Conservation (phyloP, 805 yeast species). For the Ogataea populi-albae region DNA sequence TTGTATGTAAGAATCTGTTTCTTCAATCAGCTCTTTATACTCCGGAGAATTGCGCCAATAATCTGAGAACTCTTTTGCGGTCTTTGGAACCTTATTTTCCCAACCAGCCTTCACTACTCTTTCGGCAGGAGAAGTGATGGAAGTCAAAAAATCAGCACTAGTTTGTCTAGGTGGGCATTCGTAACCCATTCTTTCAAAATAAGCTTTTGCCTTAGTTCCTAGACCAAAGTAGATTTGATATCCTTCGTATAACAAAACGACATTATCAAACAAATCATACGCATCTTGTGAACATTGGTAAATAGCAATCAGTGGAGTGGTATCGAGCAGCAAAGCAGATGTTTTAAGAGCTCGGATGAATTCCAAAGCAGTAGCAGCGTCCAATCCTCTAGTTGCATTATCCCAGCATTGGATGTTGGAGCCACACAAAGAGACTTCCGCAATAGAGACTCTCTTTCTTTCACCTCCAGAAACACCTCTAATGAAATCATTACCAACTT, state of each 20-base stretch:
- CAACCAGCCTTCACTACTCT: constrained; percentile 31
- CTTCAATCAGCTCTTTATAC: constrained; percentile 27
- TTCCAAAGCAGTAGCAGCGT: constrained; percentile 67
- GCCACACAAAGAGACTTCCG: constrained; percentile 45
- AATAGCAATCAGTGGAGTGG: constrained; percentile 52
- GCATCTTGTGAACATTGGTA: constrained; percentile 45
- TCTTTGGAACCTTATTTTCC: constrained; percentile 36
- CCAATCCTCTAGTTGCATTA: constrained; percentile 70
- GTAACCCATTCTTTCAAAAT: constrained; percentile 43
- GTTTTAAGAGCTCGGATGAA: constrained; percentile 57
- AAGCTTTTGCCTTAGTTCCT: constrained; percentile 36
- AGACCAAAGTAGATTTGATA: constrained; percentile 42
- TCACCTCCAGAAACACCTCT: constrained; percentile 72
- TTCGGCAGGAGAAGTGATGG: constrained; percentile 31
- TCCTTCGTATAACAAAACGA: constrained; percentile 41
- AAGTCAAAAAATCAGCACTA: constrained; percentile 45
- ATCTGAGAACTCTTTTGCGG: constrained; percentile 37
- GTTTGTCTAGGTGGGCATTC: constrained; percentile 47
- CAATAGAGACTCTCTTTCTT: constrained; percentile 62
- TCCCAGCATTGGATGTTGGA: constrained; percentile 55
- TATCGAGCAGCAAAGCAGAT: constrained; percentile 47
- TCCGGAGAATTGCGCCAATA: constrained; percentile 36
- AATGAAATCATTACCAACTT: constrained; percentile 60
- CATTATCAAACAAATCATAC: constrained; percentile 43
- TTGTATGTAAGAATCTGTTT: constrained; percentile 33